Conservation (phyloP, 2,329 filamentous ascomycete species). For the Ambrosiella beaveri region DNA sequence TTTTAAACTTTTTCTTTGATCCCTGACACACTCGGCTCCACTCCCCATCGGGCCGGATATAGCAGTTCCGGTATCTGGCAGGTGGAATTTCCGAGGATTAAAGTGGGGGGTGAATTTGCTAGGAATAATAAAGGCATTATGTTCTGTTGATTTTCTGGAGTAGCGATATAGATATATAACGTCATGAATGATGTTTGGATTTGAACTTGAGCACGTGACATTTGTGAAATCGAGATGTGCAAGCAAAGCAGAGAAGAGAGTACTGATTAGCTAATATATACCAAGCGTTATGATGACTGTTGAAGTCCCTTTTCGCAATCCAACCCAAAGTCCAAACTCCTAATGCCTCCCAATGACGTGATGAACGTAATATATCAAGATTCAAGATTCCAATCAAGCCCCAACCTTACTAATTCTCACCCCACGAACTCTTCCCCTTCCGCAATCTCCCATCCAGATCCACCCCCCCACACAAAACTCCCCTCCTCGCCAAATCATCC, state of each 20-base stretch:
- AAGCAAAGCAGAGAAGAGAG: not conserved
- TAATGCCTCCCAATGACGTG: not conserved
- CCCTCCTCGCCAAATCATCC: constrained; percentile 10
- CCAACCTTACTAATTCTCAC: not conserved
- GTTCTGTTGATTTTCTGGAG: not conserved
- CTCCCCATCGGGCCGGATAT: not conserved
- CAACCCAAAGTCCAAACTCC: not conserved
- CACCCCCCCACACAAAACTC: not conserved
- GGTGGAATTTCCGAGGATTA: not conserved
- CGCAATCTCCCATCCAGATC: not conserved
- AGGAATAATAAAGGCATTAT: not conserved
- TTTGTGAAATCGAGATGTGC: not conserved
- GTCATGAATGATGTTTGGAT: not conserved
- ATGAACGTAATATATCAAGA: not conserved
- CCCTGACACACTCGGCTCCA: not conserved
- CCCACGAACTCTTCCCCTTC: not conserved
- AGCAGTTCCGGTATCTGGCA: not conserved
- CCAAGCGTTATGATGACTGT: not conserved
- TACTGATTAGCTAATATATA: not conserved
- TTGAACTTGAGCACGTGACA: too few relatives aligned
- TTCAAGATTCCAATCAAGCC: not conserved
- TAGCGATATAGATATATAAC: not conserved
- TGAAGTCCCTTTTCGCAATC: not conserved
- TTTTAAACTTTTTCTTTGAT: constrained; percentile 38
- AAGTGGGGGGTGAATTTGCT: too few relatives aligned